Conservation (phyloP, 495 filamentous ascomycete genomes). For the Aspergillus affinis region DNA sequence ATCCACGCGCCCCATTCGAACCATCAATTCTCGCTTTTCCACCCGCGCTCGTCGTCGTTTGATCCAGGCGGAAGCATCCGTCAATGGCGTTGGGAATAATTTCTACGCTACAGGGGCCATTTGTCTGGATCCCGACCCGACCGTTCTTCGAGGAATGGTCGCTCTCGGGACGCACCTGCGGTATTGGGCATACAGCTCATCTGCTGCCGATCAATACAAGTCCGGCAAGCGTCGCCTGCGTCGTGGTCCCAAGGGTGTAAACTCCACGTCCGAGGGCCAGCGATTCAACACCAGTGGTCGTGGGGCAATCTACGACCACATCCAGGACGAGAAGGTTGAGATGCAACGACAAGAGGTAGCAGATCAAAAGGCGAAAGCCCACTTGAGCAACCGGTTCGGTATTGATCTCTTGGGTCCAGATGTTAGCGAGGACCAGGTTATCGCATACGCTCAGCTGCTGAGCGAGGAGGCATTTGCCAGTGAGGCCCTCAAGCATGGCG, state of each 20-base stretch:
- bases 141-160: slow-evolving; percentile 85
- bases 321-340: slow-evolving; percentile 77
- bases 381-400: slow-evolving; percentile 76
- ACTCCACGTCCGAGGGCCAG: slow-evolving; percentile 50
- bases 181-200: slow-evolving; percentile 91
- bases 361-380: slow-evolving; percentile 58
- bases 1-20: slow-evolving; percentile 73
- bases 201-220: slow-evolving; percentile 62
- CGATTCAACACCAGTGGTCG: slow-evolving; percentile 60
- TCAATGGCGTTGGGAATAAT: slow-evolving; percentile 67
- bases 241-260: slow-evolving; percentile 58
- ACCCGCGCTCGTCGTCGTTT: slow-evolving; percentile 73
- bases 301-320: slow-evolving; percentile 71
- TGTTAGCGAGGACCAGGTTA: slow-evolving; percentile 80
- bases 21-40: slow-evolving; percentile 84
- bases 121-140: slow-evolving; percentile 84
- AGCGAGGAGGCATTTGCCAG: slow-evolving; percentile 72
- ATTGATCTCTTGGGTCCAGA: slow-evolving; percentile 70
- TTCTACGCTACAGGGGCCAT: slow-evolving; percentile 83
- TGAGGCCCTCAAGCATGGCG: slow-evolving; percentile 58
- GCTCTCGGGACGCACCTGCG: slow-evolving; percentile 82
- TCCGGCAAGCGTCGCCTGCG: slow-evolving; percentile 61
- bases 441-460: slow-evolving; percentile 85
- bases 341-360: slow-evolving; percentile 71
- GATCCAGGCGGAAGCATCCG: slow-evolving; percentile 67